These are phyloP conservation scores for Leishmania tarentolae DNA, from an alignment of 208 protist genomes.

Conservation along the genomic window DNA sequence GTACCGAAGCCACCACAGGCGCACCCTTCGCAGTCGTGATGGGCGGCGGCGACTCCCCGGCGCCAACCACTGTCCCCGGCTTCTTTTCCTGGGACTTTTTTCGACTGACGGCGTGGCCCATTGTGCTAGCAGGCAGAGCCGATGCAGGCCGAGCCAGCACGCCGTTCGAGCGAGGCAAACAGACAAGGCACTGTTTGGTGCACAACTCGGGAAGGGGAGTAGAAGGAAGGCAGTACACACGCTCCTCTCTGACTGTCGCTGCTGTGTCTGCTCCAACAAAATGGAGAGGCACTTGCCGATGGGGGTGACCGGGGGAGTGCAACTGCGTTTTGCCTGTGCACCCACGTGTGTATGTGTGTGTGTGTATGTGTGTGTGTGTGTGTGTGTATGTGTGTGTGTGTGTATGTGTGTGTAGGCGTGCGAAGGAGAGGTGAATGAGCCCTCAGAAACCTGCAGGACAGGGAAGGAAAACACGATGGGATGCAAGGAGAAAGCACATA, in stretches of 20 bases:
- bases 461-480: neutral
- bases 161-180: too few species aligned
- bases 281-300: neutral
- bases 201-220: neutral
- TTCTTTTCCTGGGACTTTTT: neutral
- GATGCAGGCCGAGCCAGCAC: neutral
- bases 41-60: neutral
- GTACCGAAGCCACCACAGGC: neutral
- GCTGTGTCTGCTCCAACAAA: neutral
- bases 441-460: neutral
- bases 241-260: neutral
- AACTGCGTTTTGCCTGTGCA: neutral
- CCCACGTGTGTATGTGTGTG: neutral
- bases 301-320: neutral
- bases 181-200: neutral
- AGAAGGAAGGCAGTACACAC: neutral
- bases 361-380: neutral
- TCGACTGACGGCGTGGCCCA: constrained; percentile 6
- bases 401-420: neutral
- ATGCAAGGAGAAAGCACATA: neutral
- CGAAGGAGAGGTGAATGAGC: neutral
- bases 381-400: neutral
- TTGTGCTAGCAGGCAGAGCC: neutral
- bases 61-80: too few species aligned
- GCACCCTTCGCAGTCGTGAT: neutral